Base-by-base conservation (phyloP, 2,329 filamentous ascomycete genomes). In the Metarhizium humberi region DNA sequence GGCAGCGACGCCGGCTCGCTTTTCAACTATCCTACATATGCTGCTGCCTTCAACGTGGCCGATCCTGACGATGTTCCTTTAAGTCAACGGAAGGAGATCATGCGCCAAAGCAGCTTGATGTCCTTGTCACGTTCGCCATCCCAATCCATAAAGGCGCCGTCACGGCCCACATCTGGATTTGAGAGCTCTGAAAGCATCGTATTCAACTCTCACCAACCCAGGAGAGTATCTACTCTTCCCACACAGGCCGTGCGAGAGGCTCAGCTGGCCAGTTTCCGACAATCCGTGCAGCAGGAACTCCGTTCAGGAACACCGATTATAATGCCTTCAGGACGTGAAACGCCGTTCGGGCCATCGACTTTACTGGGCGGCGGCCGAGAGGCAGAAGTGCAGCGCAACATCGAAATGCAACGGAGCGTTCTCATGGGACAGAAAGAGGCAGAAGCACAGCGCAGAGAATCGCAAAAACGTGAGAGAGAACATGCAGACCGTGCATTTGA, bases 1-100 rank as follows among this genome's bases (percentile, higher is more conserved):
- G 63, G 64, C 0, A 76, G 73, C 56, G 77, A 80, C 49, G 67
- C 73, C 3, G 72, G 70, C 3, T 74, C 73, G 5, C 52, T 76
- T 10, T 60, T 70, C 59, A 71, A 73, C 58, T 69, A 73, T 55
- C 58, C 67, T 14, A 63, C 65, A 55, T 66, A 69, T 52, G 57
- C 63, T 43, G 59, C 66, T 20, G 60, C 62, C 55, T 57, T 66
- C 8, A 66, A 66, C 20, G 20, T 50, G 25, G 64, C 73, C 18
- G 79, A 82, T 60, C 73, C 78, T 1, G 88, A 92, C 57, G 81
- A 91, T 55, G 76, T 92, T 60, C 85, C 88, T 0, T 76, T 94
- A 18, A 86, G 82, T 46, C 81, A 87, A 62, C 84, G 88, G 47
- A 79, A 78, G 55, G 72, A 80, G 49, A 68, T 87, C 32, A 81